Base-by-base conservation (phyloP, 148 eudicot species). In the Rhododendron mucronatum region DNA sequence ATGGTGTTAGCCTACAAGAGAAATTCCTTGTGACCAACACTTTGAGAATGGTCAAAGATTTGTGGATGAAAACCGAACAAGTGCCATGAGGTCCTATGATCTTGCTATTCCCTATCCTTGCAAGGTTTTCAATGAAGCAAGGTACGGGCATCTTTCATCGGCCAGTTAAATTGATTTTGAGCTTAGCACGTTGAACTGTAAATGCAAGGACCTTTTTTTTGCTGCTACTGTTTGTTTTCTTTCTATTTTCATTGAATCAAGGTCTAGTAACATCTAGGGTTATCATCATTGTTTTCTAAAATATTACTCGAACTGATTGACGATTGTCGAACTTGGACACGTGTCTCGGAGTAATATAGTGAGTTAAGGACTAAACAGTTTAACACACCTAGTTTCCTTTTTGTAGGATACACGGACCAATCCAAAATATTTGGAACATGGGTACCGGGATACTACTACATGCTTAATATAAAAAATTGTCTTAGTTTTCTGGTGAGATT, bases 81-180 rank as follows among this genome's bases (percentile, higher is more conserved):
- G 84, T 81, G 82, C 87, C 86, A 55, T 79, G n/a, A 90, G 91
- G 73, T 76, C 93, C 76, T 93, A 91, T 74, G 90, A 89, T 82
- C 86, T 93, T 55, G 95, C 94, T 76, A 89, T 90, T 85, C 95
- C 95, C 41, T 93, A 93, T 88, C 95, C 95, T 88, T 91, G 94
- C 71, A 91, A 90, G 87, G 94, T 91, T 59, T 93, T 93, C 86
- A 81, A 26, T 61, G 89, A 92, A 92, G 78, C 86, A 91, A 89
- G 95, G 95, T 93, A 86, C 12, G 86, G 51, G 23, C 18, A 59
- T 26, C 14, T 0, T 16, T 39, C 37, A 41, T 65, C 41, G 1
- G 35, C 37, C 53, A 30, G 78, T 53, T 9, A 71, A 33, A 55
- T 33, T 84, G 45, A 47, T 73, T 30, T 83, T 73, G 74, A 10